A percentile compares a stretch with the other conserved stretches of the same genome.
Conservation (phyloP, 805 yeast species). For the Wickerhamomyces ciferrii region DNA sequence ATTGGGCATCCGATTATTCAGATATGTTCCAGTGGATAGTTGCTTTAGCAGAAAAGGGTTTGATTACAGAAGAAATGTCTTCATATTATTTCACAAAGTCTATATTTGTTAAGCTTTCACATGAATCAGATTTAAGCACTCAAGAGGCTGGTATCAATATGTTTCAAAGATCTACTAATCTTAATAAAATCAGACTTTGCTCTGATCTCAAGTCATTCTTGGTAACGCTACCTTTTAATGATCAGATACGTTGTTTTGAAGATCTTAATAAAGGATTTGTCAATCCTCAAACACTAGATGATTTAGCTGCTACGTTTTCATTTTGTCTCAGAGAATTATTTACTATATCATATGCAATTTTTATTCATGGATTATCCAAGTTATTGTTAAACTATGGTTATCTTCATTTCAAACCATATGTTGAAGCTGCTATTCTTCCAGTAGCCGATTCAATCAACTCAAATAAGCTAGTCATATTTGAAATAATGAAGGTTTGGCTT, state of each 20-base stretch:
- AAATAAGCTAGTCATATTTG: slow-evolving; percentile 3
- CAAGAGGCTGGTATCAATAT: not conserved
- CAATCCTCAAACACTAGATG: slow-evolving; percentile 20
- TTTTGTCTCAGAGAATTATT: slow-evolving; percentile 16
- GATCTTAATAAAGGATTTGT: slow-evolving; percentile 20
- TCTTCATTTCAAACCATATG: slow-evolving; percentile 18
- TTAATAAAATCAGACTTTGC: not conserved
- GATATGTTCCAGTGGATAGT: slow-evolving; percentile 45
- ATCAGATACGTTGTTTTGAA: slow-evolving; percentile 13
- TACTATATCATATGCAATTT: slow-evolving; percentile 15
- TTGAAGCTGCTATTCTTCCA: slow-evolving; percentile 1
- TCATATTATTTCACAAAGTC: slow-evolving; percentile 27
- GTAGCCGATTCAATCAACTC: not conserved
- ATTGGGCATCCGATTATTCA: slow-evolving; percentile 33
- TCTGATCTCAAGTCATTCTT: not conserved
- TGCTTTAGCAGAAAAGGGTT: slow-evolving; percentile 31
- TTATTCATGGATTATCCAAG: slow-evolving; percentile 4
- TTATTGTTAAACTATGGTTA: slow-evolving; percentile 3
- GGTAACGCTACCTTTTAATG: not conserved
- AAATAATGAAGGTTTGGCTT: slow-evolving; percentile 10
- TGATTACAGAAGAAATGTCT: slow-evolving; percentile 35
- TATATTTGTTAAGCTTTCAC: slow-evolving; percentile 23
- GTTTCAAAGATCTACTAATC: slow-evolving; percentile 8
- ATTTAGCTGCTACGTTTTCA: slow-evolving; percentile 21
- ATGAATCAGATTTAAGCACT: slow-evolving; percentile 4